Percentiles rank a stretch among this genome's conserved stretches.
Conservation (phyloP, 441 rosid genomes). For the Arabidopsis hybrid region DNA sequence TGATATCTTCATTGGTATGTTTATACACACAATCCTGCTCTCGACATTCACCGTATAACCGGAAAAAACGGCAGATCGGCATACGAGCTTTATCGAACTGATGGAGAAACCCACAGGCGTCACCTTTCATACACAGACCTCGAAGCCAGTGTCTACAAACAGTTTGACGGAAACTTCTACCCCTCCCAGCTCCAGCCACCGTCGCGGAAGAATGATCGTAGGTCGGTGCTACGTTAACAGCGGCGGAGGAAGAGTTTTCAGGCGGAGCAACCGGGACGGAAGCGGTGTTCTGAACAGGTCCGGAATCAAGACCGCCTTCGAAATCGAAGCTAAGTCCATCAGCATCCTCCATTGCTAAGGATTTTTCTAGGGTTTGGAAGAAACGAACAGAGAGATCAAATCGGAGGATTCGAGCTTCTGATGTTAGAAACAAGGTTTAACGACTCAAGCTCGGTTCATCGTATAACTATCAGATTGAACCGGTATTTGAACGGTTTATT, state of each 20-base stretch:
- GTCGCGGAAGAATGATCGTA: too few species aligned
- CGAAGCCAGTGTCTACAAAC: too few species aligned
- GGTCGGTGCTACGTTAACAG: too few species aligned
- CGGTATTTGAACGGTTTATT: background rate
- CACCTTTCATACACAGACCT: conserved; percentile 51
- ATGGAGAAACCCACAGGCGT: conserved; percentile 96
- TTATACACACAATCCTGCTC: conserved; percentile 99
- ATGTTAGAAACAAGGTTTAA: background rate
- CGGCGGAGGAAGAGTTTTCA: too few species aligned
- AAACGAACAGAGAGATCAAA: background rate
- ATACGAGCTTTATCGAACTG: conserved; percentile 97
- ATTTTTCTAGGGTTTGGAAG: conserved; percentile 39
- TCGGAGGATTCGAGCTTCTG: background rate
- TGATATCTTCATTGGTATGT: conserved; percentile 96
- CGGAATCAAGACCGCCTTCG: too few species aligned
- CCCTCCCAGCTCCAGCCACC: too few species aligned
- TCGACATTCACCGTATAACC: conserved; percentile 92
- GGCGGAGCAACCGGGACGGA: too few species aligned
- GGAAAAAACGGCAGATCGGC: conserved; percentile 95
- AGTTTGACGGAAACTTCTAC: too few species aligned
- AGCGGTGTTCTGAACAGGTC: too few species aligned
- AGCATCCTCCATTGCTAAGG: background rate
- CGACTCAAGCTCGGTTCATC: conserved; percentile 16
- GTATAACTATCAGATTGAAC: background rate
- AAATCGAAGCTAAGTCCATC: background rate